phyloP scores from a whole-genome alignment of 768 basidiomycete genomes.

The Lyophyllum shimeji region DNA sequence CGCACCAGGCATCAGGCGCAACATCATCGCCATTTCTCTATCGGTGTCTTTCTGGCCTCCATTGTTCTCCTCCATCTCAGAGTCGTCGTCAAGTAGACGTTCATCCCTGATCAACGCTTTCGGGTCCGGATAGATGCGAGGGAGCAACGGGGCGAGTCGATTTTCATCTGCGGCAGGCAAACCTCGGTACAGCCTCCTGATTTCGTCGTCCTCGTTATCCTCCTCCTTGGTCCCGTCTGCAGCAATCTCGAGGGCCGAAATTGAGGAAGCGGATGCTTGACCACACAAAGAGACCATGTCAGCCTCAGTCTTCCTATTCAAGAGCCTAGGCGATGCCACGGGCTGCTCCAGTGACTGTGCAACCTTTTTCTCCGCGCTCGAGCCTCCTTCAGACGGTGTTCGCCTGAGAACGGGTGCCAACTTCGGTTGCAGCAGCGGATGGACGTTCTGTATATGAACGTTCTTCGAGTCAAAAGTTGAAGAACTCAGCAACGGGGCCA shows the following conservation, averaged over 20 bases:
- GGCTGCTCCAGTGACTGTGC: background rate
- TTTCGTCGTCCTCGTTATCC: constrained; percentile 6
- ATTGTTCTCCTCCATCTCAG: background rate
- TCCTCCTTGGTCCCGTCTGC: background rate
- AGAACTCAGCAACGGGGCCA: constrained; percentile 28
- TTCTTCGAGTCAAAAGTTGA: constrained; percentile 11
- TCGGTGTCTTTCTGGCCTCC: background rate
- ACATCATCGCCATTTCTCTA: constrained; percentile 21
- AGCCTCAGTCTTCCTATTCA: constrained; percentile 19
- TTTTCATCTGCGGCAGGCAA: background rate
- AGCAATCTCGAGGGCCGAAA: background rate
- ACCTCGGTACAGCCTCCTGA: constrained; percentile 6
- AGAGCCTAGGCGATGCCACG: background rate
- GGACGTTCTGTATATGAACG: constrained; percentile 23
- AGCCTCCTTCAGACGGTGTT: background rate
- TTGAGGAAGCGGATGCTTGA: constrained; percentile 8
- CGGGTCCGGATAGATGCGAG: constrained; percentile 15
- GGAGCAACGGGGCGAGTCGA: constrained; percentile 14
- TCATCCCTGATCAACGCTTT: constrained; percentile 52
- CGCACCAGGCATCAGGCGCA: constrained; percentile 10
- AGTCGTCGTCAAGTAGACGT: constrained; percentile 49
- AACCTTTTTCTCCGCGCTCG: background rate
- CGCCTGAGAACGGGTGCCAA: background rate
- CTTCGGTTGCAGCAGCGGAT: constrained; percentile 3
- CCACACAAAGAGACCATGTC: constrained; percentile 23